Conservation (phyloP, 106 monocot genomes). For the Dactylorhiza incarnata region DNA sequence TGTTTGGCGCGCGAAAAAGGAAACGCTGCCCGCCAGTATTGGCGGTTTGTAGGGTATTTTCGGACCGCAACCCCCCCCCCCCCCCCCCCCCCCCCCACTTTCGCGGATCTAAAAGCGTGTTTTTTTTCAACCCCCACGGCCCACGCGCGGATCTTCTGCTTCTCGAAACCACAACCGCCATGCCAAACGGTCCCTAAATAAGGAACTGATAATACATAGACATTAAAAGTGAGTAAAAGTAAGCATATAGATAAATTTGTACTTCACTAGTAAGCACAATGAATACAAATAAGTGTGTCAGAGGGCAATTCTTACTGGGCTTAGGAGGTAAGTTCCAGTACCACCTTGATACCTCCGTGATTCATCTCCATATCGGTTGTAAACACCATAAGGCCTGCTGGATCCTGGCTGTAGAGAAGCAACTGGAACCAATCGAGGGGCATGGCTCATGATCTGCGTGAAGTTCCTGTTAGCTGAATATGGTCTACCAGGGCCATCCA, state of each 20-base stretch:
- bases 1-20: no score
- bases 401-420: conserved; percentile 45
- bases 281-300: neutral
- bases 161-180: no score
- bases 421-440: conserved; percentile 49
- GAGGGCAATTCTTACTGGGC: conserved; percentile 50
- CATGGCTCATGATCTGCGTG: conserved; percentile 38
- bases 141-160: no score
- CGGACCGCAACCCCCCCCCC: no score
- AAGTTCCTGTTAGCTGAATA: conserved; percentile 35
- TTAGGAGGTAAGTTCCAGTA: conserved; percentile 93
- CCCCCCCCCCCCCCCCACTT: no score
- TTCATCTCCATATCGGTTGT: conserved; percentile 57
- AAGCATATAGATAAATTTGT: neutral
- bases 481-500: conserved; percentile 67
- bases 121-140: no score
- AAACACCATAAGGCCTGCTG: conserved; percentile 32
- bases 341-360: conserved; percentile 62
- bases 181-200: no score
- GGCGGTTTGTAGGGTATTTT: no score
- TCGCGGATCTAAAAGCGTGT: no score
- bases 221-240: no score
- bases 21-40: no score
- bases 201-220: no score
- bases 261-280: neutral